phyloP scores from a whole-genome alignment of 2,329 filamentous ascomycete genomes.

The Colletotrichum sp. region DNA sequence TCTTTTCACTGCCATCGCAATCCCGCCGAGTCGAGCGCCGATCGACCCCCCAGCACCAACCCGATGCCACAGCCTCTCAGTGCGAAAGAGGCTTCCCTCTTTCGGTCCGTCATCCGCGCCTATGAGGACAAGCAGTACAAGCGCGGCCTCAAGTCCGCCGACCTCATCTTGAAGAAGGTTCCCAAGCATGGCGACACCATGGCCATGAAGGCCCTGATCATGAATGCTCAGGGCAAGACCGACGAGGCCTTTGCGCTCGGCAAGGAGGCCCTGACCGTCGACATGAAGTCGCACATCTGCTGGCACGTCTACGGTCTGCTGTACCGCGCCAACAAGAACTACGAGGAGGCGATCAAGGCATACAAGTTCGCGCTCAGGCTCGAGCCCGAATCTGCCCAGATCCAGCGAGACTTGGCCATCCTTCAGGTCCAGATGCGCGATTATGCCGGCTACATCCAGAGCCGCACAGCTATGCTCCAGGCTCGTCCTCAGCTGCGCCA shows the following conservation, averaged over 20 bases:
- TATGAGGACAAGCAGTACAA: slow-evolving; percentile 99
- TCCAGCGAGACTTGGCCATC: slow-evolving; percentile 90
- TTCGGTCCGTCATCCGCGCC: slow-evolving; percentile 91
- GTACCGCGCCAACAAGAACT: slow-evolving; percentile 94
- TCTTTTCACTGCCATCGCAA: background rate
- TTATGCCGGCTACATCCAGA: slow-evolving; percentile 91
- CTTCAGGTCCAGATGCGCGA: slow-evolving; percentile 97
- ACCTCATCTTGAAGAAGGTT: slow-evolving; percentile 94
- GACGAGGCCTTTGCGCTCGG: slow-evolving; percentile 94
- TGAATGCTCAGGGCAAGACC: slow-evolving; percentile 89
- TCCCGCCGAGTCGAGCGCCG: background rate
- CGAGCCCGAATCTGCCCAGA: slow-evolving; percentile 93
- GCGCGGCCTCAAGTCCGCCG: slow-evolving; percentile 88
- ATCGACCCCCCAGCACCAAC: slow-evolving; percentile 22
- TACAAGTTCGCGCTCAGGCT: slow-evolving; percentile 95
- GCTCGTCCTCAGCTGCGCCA: slow-evolving; percentile 81
- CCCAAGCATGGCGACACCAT: slow-evolving; percentile 97
- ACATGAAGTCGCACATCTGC: slow-evolving; percentile 99
- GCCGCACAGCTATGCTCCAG: slow-evolving; percentile 86
- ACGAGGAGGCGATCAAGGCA: slow-evolving; percentile 98
- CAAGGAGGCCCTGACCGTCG: slow-evolving; percentile 89
- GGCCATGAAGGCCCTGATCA: slow-evolving; percentile 98
- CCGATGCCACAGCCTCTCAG: slow-evolving; percentile 75
- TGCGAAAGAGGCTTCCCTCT: slow-evolving; percentile 92
- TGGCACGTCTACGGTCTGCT: slow-evolving; percentile 99